Evolutionary conservation across 2,329 filamentous ascomycete species (phyloP), one percentile per base, ranked within the genome.

Genomic region (Coniochaeta prunicola): DNA sequence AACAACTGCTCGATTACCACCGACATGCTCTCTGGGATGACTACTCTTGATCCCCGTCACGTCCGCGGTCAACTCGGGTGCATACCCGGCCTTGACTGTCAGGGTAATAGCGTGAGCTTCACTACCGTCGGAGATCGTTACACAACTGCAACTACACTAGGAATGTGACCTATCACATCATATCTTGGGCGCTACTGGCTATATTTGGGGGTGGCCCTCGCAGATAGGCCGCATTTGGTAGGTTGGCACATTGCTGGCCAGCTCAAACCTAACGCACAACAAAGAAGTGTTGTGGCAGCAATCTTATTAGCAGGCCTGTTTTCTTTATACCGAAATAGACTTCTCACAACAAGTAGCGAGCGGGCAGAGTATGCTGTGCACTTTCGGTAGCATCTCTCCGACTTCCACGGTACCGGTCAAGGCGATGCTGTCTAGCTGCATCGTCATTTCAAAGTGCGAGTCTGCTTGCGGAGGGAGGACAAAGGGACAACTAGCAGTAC

Each of bases 11-110:
- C 61, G 19, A 55, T 60, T 40, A 59, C 60, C 12, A 53, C 61
- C n/a, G 57, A 61, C 38, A 13, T 63, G 6, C 61, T 63, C 58
- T 63, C 61, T 19, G 53, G 38, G 15, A 61, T 63, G 56, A 59
- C 58, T 12, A 60, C 58, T 42, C 50, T 48, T 21, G 59, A 60
- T 53, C 58, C 58, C 12, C 53, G 33, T 28, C 31, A 59, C 33
- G 57, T 60, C 24, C 59, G 59, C 0, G 58, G 54, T 1, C 57
- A 58, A 2, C 31, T 62, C 34, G 59, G 62, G 8, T 63, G 60
- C 30, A 30, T 34, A 1, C 62, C 59, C 0, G 62, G 60, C 1
- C 54, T n/a, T 1, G 57, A 60, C 26, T 63, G 60, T 26, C 58
- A 59, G 12, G 62, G 61, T 12, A 56, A 59, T 53, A 31, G 59